Evolutionary conservation across 306 rosid species (phyloP), one percentile per base, ranked within the genome.

Genomic region (Senna tora): DNA sequence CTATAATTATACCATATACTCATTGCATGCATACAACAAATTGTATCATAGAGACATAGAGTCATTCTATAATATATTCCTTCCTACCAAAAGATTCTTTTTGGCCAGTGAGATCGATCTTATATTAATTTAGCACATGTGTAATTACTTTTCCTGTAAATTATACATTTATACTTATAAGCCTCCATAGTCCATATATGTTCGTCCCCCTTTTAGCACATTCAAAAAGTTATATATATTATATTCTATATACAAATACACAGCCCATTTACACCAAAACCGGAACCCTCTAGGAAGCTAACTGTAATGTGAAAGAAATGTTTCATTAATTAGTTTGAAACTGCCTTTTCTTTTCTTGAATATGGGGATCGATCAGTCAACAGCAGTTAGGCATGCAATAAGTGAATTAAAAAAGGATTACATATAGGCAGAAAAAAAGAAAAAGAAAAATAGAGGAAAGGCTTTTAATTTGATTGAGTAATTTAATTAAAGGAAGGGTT

Each of bases 321-420:
- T 59, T 38, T 41, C 50, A 36, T 25, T n/a, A n/a, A n/a, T 72
- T 55, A 69, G 62, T 76, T 73, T 72, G 62, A 70, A 57, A 60
- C 16, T 65, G 68, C 17, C 38, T 20, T 30, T 15, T 20, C 33
- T 46, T 47, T 9, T 38, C 0, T 43, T 0, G 57, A 72, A 2
- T 22, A 38, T 36, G 38, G 36, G 43, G 45, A 65, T n/a, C n/a
- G n/a, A n/a, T n/a, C n/a, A 36, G 77, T 70, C 70, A 69, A 74
- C 69, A 76, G 74, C 59, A 52, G 81, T 84, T 87, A 66, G 79
- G 30, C 30, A 25, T 25, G 83, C 82, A 72, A 63, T n/a, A n/a
- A n/a, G n/a, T n/a, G n/a, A n/a, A 39, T 69, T 19, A 32, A 61
- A 63, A 47, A 65, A 25, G 13, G 25, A 50, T 15, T 22, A 56